Percentiles rank a stretch among this genome's conserved stretches.
Conservation (phyloP, 176 grass and related monocot species). For the Stipa capillata region DNA sequence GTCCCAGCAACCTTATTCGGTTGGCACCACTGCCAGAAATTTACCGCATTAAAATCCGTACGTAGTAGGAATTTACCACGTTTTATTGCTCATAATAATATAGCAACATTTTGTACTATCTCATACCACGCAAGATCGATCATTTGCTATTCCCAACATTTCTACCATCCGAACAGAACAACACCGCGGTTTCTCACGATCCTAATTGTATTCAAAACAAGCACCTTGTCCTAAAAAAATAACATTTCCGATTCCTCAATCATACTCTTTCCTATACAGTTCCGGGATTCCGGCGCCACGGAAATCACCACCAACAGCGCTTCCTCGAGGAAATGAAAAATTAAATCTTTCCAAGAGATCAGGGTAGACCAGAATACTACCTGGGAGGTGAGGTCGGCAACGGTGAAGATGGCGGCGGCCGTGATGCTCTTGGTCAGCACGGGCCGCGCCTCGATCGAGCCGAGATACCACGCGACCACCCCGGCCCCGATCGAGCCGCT, state of each 20-base stretch:
- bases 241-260: background rate
- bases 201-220: background rate
- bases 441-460: constrained; percentile 59
- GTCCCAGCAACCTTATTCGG: background rate
- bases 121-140: background rate
- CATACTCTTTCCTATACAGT: background rate
- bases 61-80: background rate
- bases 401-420: constrained; percentile 74
- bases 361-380: background rate
- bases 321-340: background rate
- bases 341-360: background rate
- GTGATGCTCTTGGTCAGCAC: constrained; percentile 91
- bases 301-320: background rate
- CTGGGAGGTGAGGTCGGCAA: constrained; percentile 76
- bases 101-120: background rate
- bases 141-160: background rate
- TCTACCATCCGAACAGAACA: background rate
- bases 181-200: background rate
- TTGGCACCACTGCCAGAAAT: background rate
- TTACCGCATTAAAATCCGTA: background rate
- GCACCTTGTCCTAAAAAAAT: background rate
- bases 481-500: constrained; percentile 4
- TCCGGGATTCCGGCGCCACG: background rate
- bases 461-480: constrained; percentile 64
- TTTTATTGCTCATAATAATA: background rate